Base-by-base conservation (phyloP, 306 rosid species). In the Cotoneaster glaucophyllus region DNA sequence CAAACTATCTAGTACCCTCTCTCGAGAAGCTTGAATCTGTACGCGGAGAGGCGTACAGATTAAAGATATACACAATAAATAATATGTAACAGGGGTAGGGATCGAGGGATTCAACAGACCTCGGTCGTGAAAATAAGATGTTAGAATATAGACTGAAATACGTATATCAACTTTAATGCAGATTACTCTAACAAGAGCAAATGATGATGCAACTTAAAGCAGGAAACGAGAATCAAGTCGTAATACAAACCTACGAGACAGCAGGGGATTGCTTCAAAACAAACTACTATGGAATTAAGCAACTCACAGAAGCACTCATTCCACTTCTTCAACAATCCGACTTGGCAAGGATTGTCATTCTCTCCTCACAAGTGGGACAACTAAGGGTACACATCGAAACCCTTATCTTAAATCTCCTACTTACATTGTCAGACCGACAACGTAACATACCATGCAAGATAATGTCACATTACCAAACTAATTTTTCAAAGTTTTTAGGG, bases 261-360 rank as follows among this genome's bases (percentile, higher is more conserved):
- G 39, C 80, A 0, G 83, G 61, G 43, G 77, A 25, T 77, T 62
- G 79, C 41, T 24, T 86, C 10, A 72, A 70, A 79, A 87, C 86
- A 77, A 87, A 89, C 72, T 87, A 83, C 74, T 73, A 73, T 39
- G 87, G 89, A 64, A 57, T 82, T 21, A 89, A 81, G 81, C 67
- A 75, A 67, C 41, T 58, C 10, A 66, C 73, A 6, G 19, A 71
- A 79, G 67, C 81, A 62, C 84, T 86, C 45, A 52, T 83, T 77
- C 82, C 87, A 13, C 85, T 86, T 73, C 89, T 89, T 25, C 84
- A 77, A 67, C 45, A 73, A 64, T 89, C 93, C 44, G 70, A 14
- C 14, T 78, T 89, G 2, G 86, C 91, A 69, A 87, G 31, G 71
- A 71, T 85, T 70, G 88, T 87, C 11, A 85, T 71, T 31, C 78